Conservation (phyloP, 2,329 filamentous ascomycete genomes). For the Stagonosporopsis rhizophila region DNA sequence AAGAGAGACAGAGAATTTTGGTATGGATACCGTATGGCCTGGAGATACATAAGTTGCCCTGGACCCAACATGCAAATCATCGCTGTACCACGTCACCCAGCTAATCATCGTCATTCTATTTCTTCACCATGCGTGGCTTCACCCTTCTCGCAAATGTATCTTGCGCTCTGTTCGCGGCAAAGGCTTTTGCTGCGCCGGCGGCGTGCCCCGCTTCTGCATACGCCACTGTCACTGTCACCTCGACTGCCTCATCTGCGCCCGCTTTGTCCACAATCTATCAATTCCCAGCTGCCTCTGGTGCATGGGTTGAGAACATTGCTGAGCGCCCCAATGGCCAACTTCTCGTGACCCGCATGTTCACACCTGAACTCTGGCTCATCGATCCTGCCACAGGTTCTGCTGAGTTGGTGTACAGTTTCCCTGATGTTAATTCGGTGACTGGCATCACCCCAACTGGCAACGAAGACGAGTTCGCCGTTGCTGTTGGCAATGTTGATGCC, state of each 20-base stretch:
- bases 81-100: slow-evolving; percentile 7
- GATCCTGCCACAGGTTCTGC: slow-evolving; percentile 13
- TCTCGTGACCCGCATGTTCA: slow-evolving; percentile 19
- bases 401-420: slow-evolving; percentile 13
- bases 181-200: slow-evolving; percentile 7
- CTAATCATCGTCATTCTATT: slow-evolving; percentile 1
- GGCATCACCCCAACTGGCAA: slow-evolving; percentile 18
- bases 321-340: slow-evolving; percentile 19
- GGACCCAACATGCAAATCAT: slow-evolving; percentile 9
- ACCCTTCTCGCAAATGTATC: slow-evolving; percentile 5
- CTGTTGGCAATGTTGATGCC: slow-evolving; percentile 16
- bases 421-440: slow-evolving; percentile 15
- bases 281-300: slow-evolving; percentile 12
- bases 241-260: slow-evolving; percentile 1
- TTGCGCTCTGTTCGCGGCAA: slow-evolving; percentile 12
- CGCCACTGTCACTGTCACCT: not conserved
- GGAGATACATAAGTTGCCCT: slow-evolving; percentile 6
- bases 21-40: slow-evolving; percentile 1
- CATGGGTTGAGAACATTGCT: slow-evolving; percentile 20
- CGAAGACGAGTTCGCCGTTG: slow-evolving; percentile 18
- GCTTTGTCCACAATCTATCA: slow-evolving; percentile 13
- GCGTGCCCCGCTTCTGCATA: slow-evolving; percentile 7
- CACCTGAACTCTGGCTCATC: slow-evolving; percentile 20
- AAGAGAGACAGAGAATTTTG: slow-evolving; percentile 17
- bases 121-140: slow-evolving; percentile 13